A percentile compares a stretch with the other conserved stretches of the same genome.
Conservation (phyloP, 257 asterid species). For the Handroanthus guayacan region DNA sequence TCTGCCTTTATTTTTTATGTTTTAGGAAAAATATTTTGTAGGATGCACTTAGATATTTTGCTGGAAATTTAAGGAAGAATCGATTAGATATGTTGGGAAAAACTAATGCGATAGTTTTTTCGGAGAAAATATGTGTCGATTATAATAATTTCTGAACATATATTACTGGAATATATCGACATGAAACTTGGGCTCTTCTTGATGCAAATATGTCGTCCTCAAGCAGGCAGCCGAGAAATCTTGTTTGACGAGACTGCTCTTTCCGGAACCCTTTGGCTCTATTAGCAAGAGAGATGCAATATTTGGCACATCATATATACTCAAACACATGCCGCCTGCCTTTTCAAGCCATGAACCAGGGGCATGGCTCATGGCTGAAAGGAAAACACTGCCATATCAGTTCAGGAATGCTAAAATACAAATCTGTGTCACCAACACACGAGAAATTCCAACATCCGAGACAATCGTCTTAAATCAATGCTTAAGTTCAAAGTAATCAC, state of each 20-base stretch:
- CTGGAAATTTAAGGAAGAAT: no score
- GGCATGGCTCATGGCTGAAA: constrained; percentile 56
- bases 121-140: no score
- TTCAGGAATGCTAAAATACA: neutral
- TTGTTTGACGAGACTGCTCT: constrained; percentile 87
- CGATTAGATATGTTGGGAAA: no score
- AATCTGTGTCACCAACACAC: constrained; percentile 8
- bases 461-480: no score
- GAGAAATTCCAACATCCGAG: no score
- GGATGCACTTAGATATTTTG: no score
- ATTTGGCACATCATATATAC: constrained; percentile 49
- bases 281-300: constrained; percentile 60
- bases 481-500: no score
- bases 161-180: constrained; percentile 28
- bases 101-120: no score
- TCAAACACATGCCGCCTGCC: constrained; percentile 38
- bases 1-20: no score
- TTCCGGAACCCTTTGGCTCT: constrained; percentile 86
- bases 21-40: no score
- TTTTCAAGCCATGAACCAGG: constrained; percentile 77
- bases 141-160: no score
- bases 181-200: constrained; percentile 79
- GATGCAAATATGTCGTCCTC: constrained; percentile 55
- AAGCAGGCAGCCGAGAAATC: constrained; percentile 54
- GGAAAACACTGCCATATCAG: constrained; percentile 18